phyloP scores from a whole-genome alignment of 2,329 filamentous ascomycete genomes.

The Atkinsonella hypoxylon region DNA sequence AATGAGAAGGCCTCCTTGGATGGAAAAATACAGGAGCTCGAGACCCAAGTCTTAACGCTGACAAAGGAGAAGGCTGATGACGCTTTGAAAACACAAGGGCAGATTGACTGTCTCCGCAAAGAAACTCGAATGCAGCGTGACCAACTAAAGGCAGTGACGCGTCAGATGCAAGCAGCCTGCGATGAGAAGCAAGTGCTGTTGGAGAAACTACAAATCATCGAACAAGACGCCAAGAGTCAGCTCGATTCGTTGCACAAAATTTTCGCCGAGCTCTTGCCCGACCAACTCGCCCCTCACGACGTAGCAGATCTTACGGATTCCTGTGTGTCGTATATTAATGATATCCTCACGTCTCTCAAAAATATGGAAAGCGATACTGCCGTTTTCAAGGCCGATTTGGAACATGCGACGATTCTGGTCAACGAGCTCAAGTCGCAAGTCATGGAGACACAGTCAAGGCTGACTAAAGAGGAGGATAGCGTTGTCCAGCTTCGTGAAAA shows the following conservation, averaged over 20 bases:
- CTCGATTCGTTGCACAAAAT: conserved; percentile 44
- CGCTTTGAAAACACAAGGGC: conserved; percentile 44
- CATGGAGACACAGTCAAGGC: conserved; percentile 36
- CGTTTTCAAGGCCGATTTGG: conserved; percentile 51
- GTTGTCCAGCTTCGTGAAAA: conserved; percentile 41
- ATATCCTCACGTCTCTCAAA: conserved; percentile 46
- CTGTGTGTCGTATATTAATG: conserved; percentile 44
- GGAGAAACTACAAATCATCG: conserved; percentile 36
- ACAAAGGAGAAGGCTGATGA: conserved; percentile 46
- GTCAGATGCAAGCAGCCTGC: conserved; percentile 40
- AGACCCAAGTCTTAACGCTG: conserved; percentile 57
- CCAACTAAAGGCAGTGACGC: conserved; percentile 45
- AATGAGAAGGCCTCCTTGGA: conserved; percentile 65
- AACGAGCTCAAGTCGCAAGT: conserved; percentile 47
- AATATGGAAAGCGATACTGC: conserved; percentile 47
- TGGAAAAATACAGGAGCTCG: conserved; percentile 53
- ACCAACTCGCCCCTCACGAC: conserved; percentile 41
- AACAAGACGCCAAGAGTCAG: conserved; percentile 41
- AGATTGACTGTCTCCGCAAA: conserved; percentile 50
- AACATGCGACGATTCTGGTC: conserved; percentile 42
- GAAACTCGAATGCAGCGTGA: conserved; percentile 49
- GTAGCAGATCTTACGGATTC: conserved; percentile 45
- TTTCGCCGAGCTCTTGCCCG: conserved; percentile 44
- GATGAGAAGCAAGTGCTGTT: conserved; percentile 41
- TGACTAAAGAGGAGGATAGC: conserved; percentile 39